Conservation (phyloP, 805 yeast genomes). For the Cyberlindnera amylophila region DNA sequence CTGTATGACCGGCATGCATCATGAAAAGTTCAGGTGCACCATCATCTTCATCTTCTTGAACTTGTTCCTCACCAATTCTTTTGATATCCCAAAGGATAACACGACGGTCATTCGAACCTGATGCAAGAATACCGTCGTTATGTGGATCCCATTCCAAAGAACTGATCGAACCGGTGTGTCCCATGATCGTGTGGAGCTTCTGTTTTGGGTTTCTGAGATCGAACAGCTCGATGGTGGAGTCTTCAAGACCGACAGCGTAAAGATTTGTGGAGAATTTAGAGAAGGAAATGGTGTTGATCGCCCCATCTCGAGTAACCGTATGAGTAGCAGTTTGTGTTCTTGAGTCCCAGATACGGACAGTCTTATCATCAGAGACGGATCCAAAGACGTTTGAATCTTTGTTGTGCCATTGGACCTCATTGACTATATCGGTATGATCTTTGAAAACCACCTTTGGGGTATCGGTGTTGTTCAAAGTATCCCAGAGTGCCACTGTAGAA, state of each 20-base stretch:
- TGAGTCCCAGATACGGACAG: conserved; percentile 50
- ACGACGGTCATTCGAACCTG: conserved; percentile 74
- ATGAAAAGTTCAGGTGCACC: conserved; percentile 84
- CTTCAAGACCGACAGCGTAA: conserved; percentile 67
- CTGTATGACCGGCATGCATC: conserved; percentile 93
- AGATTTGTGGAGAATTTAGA: conserved; percentile 58
- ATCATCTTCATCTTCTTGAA: conserved; percentile 84
- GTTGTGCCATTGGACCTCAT: conserved; percentile 74
- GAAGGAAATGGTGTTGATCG: conserved; percentile 63
- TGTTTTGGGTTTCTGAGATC: conserved; percentile 51
- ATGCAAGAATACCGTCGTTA: conserved; percentile 71
- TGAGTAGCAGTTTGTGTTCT: conserved; percentile 28
- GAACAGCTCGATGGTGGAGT: conserved; percentile 60
- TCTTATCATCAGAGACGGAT: conserved; percentile 69
- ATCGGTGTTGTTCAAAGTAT: conserved; percentile 29
- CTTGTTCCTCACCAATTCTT: conserved; percentile 80
- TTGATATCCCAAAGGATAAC: conserved; percentile 77
- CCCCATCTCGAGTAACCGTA: conserved; percentile 29
- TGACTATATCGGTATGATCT: conserved; percentile 57
- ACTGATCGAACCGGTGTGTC: conserved; percentile 73
- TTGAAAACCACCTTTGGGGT: conserved; percentile 32
- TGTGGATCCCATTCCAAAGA: conserved; percentile 75
- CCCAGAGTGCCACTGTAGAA: conserved; percentile 58
- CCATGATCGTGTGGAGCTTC: conserved; percentile 69
- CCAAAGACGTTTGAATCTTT: conserved; percentile 49